These are phyloP conservation scores for Fraxinus cuspidata DNA, from an alignment of 257 asterid species.

Conservation along the genomic window DNA sequence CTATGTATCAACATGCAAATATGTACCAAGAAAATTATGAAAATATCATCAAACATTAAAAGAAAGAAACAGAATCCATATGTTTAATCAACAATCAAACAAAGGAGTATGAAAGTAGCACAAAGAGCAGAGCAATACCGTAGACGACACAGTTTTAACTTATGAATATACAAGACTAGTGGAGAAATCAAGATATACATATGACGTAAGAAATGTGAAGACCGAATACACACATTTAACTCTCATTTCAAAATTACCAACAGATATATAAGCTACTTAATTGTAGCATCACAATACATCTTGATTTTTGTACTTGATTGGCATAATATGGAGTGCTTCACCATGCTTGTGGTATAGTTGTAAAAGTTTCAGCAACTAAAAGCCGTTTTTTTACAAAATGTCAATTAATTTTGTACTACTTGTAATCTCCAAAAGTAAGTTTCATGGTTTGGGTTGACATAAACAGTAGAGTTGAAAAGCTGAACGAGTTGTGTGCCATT, in stretches of 20 bases:
- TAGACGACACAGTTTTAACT: conserved; percentile 1
- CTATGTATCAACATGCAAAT: conserved; percentile 19
- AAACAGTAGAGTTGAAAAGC: background rate
- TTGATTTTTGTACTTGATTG: background rate
- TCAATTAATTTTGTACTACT: conserved; percentile 14
- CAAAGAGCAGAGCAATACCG: conserved; percentile 23
- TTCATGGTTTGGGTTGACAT: background rate
- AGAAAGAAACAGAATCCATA: background rate
- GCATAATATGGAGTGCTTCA: conserved; percentile 11
- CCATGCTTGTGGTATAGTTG: background rate
- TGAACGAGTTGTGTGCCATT: background rate
- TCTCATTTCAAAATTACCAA: conserved; percentile 15
- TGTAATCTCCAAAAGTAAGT: conserved; percentile 8
- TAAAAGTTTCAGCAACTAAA: conserved; percentile 5
- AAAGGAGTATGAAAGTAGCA: conserved; percentile 17
- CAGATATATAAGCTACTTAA: background rate
- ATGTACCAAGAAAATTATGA: conserved; percentile 21
- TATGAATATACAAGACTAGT: background rate
- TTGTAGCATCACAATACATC: conserved; percentile 2
- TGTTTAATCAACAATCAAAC: conserved; percentile 20
- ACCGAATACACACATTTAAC: background rate
- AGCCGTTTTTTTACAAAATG: background rate
- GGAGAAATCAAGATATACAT: background rate
- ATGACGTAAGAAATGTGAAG: conserved; percentile 1
- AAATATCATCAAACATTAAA: background rate